Evolutionary conservation across 495 filamentous ascomycete species (phyloP), one percentile per base, ranked within the genome.

Genomic region (Lasiosphaeria miniovina): DNA sequence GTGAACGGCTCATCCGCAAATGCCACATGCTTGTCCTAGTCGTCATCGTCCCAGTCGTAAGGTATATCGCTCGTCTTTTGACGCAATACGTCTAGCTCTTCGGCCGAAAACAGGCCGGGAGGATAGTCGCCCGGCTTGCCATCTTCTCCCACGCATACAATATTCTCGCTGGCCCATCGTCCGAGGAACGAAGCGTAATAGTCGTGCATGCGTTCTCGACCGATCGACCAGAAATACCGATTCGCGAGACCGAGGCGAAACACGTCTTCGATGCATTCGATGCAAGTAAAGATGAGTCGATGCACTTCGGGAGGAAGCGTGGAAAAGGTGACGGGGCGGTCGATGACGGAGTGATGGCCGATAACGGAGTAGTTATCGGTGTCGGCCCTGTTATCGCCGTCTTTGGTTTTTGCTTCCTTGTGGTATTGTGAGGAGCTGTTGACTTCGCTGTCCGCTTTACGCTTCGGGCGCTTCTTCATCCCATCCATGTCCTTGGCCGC

Each of bases 61-160:
- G 24, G 24, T 24, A 24, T 24, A 2, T 24, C 24, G 24, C 24
- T 24, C 24, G 24, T 24, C 24, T 24, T 24, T 24, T 24, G 24
- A 51, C 8, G 41, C 33, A 58, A 58, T 14, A 3, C 14, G n/a
- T 58, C 55, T 14, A 51, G 9, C 35, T 58, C 55, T 58, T 58
- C 55, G 34, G 46, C 46, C 55, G 55, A 51, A 24, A 58, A 51
- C 48, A 58, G 6, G 11, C 48, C 36, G 31, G 55, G 55, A 50
- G 55, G 55, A 35, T 36, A 58, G 36, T 58, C 55, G 36, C 31
- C 55, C 36, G 48, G 46, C 17, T 58, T 33, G 48, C 43, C 48
- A 17, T 43, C 34, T 40, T 41, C 34, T 32, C 55, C 55, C n/a
- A 43, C 48, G 15, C 55, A 58, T 4, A 51, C 55, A 17, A 58